These are phyloP conservation scores for Boletus fagicola DNA, from an alignment of 768 basidiomycete genomes.

Conservation along the genomic window DNA sequence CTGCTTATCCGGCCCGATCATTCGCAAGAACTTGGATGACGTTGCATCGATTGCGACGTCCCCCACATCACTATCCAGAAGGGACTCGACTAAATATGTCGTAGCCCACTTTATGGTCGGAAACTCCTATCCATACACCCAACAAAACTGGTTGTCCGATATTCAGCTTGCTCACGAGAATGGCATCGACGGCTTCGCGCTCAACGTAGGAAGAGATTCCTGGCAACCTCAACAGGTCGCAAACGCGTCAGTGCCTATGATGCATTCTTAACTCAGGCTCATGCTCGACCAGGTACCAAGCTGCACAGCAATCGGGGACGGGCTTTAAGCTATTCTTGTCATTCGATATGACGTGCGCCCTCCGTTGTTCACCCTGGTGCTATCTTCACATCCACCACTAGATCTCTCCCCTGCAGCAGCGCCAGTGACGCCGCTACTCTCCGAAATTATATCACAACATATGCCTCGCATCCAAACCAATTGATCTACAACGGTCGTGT, in stretches of 20 bases:
- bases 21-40: neutral
- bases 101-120: slow-evolving; percentile 62
- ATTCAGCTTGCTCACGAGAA: slow-evolving; percentile 53
- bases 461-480: slow-evolving; percentile 58
- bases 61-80: slow-evolving; percentile 5
- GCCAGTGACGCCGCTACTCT: slow-evolving; percentile 48
- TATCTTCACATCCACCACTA: slow-evolving; percentile 21
- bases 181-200: slow-evolving; percentile 68
- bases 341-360: slow-evolving; percentile 70
- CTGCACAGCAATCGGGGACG: slow-evolving; percentile 49
- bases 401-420: slow-evolving; percentile 53
- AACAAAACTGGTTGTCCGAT: slow-evolving; percentile 44
- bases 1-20: slow-evolving; percentile 16
- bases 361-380: neutral
- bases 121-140: slow-evolving; percentile 62
- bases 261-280: slow-evolving; percentile 11
- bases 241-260: slow-evolving; percentile 49
- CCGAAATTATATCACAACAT: slow-evolving; percentile 52
- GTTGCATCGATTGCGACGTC: slow-evolving; percentile 1
- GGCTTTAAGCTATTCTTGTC: slow-evolving; percentile 75
- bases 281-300: slow-evolving; percentile 45
- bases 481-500: slow-evolving; percentile 45
- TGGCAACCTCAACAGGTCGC: slow-evolving; percentile 65
- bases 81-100: slow-evolving; percentile 41
- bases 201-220: slow-evolving; percentile 63